Conservation (phyloP, 208 protist genomes). For the Crithidia acanthocephali region DNA sequence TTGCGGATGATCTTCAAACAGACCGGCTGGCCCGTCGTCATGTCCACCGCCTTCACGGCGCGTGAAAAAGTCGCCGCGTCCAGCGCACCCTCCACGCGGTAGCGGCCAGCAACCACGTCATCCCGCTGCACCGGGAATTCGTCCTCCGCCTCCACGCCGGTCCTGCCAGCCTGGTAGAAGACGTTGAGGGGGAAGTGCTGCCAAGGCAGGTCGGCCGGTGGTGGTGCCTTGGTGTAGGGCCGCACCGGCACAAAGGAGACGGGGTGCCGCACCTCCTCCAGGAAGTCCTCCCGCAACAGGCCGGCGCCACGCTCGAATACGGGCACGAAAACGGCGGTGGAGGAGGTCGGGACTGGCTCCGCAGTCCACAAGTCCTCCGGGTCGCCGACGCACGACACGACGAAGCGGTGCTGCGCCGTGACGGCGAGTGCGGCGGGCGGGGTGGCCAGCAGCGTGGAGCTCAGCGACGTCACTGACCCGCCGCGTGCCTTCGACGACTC, state of each 20-base stretch:
- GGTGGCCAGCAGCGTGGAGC: not conserved
- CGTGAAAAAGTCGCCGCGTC: slow-evolving; percentile 90
- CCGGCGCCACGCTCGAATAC: slow-evolving; percentile 57
- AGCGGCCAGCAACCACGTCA: slow-evolving; percentile 81
- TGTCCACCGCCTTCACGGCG: slow-evolving; percentile 84
- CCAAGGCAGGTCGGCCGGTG: slow-evolving; percentile 44
- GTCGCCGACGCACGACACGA: slow-evolving; percentile 48
- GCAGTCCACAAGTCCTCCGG: slow-evolving; percentile 50
- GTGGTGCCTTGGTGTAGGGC: slow-evolving; percentile 60
- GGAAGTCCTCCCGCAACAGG: slow-evolving; percentile 43
- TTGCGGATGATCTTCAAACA: slow-evolving; percentile 97
- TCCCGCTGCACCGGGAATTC: slow-evolving; percentile 78
- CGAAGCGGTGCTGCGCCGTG: slow-evolving; percentile 18
- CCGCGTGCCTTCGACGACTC: slow-evolving; percentile 31
- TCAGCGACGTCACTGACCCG: slow-evolving; percentile 14
- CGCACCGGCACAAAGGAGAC: slow-evolving; percentile 42
- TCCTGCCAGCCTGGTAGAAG: slow-evolving; percentile 69
- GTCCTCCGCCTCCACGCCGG: slow-evolving; percentile 74
- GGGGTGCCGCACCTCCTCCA: slow-evolving; percentile 23
- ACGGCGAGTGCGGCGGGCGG: slow-evolving; percentile 13
- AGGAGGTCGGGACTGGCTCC: slow-evolving; percentile 6
- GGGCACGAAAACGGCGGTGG: slow-evolving; percentile 35
- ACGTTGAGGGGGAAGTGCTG: slow-evolving; percentile 58
- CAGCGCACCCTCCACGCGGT: slow-evolving; percentile 84
- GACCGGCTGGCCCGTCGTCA: slow-evolving; percentile 50